phyloP scores from a whole-genome alignment of 75 land plant species.

The Chamaecyparis obtusa region DNA sequence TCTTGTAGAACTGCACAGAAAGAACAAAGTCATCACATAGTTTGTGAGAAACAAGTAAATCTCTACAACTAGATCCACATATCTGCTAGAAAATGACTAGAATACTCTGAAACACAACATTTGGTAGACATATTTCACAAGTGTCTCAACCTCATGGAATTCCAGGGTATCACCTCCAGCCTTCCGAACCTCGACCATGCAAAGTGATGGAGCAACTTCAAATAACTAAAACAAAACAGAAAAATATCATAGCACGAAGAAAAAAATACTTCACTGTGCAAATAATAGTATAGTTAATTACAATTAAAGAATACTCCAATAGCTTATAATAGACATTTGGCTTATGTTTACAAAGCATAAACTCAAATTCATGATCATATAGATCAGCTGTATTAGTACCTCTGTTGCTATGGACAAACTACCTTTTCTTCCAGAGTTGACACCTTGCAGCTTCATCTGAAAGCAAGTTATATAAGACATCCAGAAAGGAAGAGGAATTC shows the following conservation, averaged over 20 bases:
- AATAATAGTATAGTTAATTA: background rate
- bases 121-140: background rate
- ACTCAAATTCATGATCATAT: background rate
- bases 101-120: background rate
- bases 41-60: background rate
- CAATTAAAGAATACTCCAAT: background rate
- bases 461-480: background rate
- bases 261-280: background rate
- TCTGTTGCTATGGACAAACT: slow-evolving; percentile 91
- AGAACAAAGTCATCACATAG: background rate
- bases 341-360: background rate
- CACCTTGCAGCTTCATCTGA: slow-evolving; percentile 79
- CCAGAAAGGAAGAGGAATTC: background rate
- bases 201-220: slow-evolving; percentile 96
- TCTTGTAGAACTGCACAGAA: slow-evolving; percentile 76
- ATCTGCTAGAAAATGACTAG: background rate
- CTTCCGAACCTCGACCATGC: slow-evolving; percentile 92
- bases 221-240: slow-evolving; percentile 66
- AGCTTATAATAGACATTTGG: background rate
- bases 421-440: slow-evolving; percentile 79
- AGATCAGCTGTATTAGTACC: slow-evolving; percentile 39
- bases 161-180: slow-evolving; percentile 94
- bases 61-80: background rate
- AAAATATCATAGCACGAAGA: background rate
- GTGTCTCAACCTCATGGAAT: slow-evolving; percentile 66